Evolutionary conservation across 1,139 yeast genomes (phyloP).

Genomic region (Casaregolazyma lundiana): DNA sequence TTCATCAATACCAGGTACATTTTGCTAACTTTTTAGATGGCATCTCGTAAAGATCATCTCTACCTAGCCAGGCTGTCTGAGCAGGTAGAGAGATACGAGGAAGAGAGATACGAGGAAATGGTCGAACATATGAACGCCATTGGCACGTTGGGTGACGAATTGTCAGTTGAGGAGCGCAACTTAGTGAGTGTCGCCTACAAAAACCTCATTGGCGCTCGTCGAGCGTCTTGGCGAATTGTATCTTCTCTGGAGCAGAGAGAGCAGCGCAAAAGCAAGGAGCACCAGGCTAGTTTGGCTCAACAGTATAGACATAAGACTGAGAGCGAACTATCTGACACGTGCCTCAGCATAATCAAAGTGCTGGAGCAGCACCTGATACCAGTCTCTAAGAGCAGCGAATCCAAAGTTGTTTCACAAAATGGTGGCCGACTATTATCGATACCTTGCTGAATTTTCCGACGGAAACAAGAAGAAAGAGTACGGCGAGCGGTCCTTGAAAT

Average conservation of each 20-base stretch:
- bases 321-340: constrained; percentile 84
- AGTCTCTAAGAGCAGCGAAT: constrained; percentile 92
- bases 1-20: too few species aligned
- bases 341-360: constrained; percentile 88
- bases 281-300: constrained; percentile 84
- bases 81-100: constrained; percentile 99
- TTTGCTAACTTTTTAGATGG: background rate
- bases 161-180: constrained; percentile 97
- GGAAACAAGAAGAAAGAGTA: constrained; percentile 90
- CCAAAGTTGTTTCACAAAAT: constrained; percentile 97
- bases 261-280: constrained; percentile 89
- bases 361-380: constrained; percentile 87
- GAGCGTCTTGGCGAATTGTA: constrained; percentile 99
- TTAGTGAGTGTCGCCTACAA: constrained; percentile 95
- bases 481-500: constrained; percentile 87
- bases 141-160: constrained; percentile 92
- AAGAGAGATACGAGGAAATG: constrained; percentile 91
- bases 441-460: constrained; percentile 93
- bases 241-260: constrained; percentile 97
- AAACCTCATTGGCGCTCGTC: constrained; percentile 97
- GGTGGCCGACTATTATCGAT: constrained; percentile 99
- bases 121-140: constrained; percentile 98
- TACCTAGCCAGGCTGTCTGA: constrained; percentile 98
- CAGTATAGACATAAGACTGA: constrained; percentile 95
- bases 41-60: constrained; percentile 88